Conservation (phyloP, 495 filamentous ascomycete genomes). For the Aspergillus mulundensis region DNA sequence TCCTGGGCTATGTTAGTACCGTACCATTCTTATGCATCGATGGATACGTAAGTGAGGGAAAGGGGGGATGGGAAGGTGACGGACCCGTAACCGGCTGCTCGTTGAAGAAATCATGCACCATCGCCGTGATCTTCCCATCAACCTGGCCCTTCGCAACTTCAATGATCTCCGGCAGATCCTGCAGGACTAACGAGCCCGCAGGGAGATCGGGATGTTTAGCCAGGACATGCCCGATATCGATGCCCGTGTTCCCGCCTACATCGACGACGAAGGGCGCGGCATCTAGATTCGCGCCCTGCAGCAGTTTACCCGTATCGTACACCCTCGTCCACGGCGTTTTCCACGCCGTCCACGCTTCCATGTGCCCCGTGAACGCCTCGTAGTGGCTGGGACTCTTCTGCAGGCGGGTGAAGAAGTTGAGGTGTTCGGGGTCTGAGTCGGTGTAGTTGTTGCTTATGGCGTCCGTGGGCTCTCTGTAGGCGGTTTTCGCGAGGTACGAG, state of each 20-base stretch:
- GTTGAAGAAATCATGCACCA: background rate
- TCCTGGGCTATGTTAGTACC: slow-evolving; percentile 12
- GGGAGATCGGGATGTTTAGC: slow-evolving; percentile 25
- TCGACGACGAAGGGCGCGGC: slow-evolving; percentile 43
- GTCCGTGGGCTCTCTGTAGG: background rate
- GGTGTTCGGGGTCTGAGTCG: slow-evolving; percentile 29
- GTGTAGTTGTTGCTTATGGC: slow-evolving; percentile 15
- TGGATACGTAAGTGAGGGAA: too few relatives aligned
- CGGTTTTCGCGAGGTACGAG: slow-evolving; percentile 32
- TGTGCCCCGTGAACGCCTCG: slow-evolving; percentile 35
- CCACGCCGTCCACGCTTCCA: slow-evolving; percentile 32
- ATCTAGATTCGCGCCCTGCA: slow-evolving; percentile 17
- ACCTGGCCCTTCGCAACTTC: background rate
- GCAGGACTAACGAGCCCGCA: background rate
- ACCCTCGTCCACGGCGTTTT: slow-evolving; percentile 34
- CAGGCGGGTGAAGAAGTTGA: slow-evolving; percentile 32
- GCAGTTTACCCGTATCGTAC: slow-evolving; percentile 25
- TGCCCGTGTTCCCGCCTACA: slow-evolving; percentile 47
- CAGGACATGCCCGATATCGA: slow-evolving; percentile 42
- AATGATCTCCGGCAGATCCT: background rate
- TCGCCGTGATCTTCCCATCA: background rate
- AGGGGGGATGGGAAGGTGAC: background rate
- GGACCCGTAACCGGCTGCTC: background rate
- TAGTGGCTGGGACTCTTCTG: slow-evolving; percentile 27
- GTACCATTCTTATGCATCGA: too few relatives aligned